phyloP scores from a whole-genome alignment of 352 stramenopile species.

The Phytophthora melonis region DNA sequence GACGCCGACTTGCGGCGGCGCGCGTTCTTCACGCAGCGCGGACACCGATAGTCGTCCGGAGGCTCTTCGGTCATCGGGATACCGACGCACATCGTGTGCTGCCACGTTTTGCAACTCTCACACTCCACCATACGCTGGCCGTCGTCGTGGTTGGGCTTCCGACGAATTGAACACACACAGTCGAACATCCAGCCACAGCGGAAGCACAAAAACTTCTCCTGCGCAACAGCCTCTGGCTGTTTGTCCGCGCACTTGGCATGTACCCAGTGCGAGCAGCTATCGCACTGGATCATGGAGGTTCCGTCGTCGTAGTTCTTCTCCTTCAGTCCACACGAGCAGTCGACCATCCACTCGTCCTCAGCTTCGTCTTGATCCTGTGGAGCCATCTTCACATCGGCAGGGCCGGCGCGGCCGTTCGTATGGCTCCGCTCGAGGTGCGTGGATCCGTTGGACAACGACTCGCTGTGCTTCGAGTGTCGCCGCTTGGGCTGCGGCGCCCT shows the following conservation, averaged over 20 bases:
- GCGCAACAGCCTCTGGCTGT: conserved; percentile 41
- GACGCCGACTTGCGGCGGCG: conserved; percentile 27
- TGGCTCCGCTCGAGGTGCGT: conserved; percentile 16
- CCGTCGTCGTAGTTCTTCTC: conserved; percentile 73
- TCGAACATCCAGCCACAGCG: conserved; percentile 79
- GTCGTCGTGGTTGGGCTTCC: conserved; percentile 73
- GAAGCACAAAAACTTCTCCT: conserved; percentile 71
- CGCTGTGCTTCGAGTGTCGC: conserved; percentile 40
- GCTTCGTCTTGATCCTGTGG: conserved; percentile 15
- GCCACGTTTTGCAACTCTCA: conserved; percentile 75
- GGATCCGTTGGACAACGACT: conserved; percentile 28
- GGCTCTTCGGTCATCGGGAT: conserved; percentile 63
- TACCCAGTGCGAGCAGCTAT: conserved; percentile 65
- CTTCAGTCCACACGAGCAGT: conserved; percentile 61
- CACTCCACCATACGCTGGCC: conserved; percentile 78
- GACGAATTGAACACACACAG: conserved; percentile 66
- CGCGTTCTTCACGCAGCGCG: conserved; percentile 52
- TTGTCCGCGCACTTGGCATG: conserved; percentile 66
- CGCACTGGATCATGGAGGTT: conserved; percentile 72
- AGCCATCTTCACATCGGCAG: conserved; percentile 11
- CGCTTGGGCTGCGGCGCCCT: conserved; percentile 36
- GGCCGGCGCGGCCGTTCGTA: conserved; percentile 21
- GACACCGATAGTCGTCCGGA: conserved; percentile 66
- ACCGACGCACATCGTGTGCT: conserved; percentile 73
- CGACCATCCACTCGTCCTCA: conserved; percentile 69